Conservation (phyloP, 495 filamentous ascomycete genomes). For the Glarea lozoyensis region DNA sequence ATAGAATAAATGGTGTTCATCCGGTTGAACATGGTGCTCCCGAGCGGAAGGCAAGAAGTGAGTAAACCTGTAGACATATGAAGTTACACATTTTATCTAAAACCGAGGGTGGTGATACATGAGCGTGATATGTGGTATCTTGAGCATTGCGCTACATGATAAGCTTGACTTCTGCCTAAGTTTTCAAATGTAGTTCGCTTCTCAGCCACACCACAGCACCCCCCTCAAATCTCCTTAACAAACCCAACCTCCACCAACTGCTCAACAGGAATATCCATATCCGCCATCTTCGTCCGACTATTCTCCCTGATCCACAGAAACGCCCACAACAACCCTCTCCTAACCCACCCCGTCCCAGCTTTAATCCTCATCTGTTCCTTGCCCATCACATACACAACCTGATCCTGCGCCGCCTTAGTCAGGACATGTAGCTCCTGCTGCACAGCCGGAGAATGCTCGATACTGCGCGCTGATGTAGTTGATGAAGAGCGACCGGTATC, state of each 20-base stretch:
- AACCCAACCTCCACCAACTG: slow-evolving; percentile 62
- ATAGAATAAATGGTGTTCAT: no score
- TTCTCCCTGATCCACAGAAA: slow-evolving; percentile 69
- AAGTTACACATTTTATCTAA: no score
- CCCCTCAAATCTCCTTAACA: slow-evolving; percentile 49
- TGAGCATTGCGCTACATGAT: no score
- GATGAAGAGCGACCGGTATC: slow-evolving; percentile 19
- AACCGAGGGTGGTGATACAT: no score
- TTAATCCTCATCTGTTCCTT: slow-evolving; percentile 62
- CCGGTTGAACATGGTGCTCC: no score
- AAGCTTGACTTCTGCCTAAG: no score
- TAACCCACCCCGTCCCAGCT: slow-evolving; percentile 30
- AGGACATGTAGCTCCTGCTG: slow-evolving; percentile 39
- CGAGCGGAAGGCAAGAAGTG: no score
- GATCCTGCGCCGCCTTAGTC: slow-evolving; percentile 47
- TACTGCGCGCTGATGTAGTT: slow-evolving; percentile 10
- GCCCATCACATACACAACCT: slow-evolving; percentile 60
- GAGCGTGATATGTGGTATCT: no score
- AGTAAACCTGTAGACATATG: no score
- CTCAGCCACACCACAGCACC: no score
- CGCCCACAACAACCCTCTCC: slow-evolving; percentile 38
- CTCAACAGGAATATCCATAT: slow-evolving; percentile 51
- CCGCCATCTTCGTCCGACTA: slow-evolving; percentile 52
- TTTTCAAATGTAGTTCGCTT: no score
- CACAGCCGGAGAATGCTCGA: slow-evolving; percentile 27